phyloP scores from a whole-genome alignment of 1,284 basidiomycete species.

The Tremellales sp. region DNA sequence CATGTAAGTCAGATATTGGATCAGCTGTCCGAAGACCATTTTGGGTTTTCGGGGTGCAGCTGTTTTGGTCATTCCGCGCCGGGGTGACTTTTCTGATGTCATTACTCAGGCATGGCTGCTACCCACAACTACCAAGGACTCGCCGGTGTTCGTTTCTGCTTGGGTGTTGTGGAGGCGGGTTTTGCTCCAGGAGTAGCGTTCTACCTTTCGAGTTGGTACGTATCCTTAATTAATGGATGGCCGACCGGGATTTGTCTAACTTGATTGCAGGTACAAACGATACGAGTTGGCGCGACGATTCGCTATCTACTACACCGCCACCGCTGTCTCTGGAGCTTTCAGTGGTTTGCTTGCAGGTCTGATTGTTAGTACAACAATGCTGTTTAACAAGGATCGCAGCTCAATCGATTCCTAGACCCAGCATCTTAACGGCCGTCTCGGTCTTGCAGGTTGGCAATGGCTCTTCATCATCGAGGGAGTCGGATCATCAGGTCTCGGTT shows the following conservation, averaged over 20 bases:
- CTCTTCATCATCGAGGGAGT: constrained; percentile 28
- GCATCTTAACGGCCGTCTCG: constrained; percentile 43
- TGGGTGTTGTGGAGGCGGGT: constrained; percentile 43
- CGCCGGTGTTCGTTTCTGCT: constrained; percentile 38
- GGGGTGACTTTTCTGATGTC: background rate
- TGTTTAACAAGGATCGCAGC: no score
- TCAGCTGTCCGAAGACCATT: no score
- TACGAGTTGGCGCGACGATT: constrained; percentile 41
- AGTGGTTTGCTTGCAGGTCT: constrained; percentile 49
- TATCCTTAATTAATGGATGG: background rate
- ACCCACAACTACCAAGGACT: constrained; percentile 31
- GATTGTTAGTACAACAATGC: constrained; percentile 22
- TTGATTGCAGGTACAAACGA: constrained; percentile 34
- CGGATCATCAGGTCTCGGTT: background rate
- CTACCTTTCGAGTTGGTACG: constrained; percentile 22
- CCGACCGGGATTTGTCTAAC: constrained; percentile 15
- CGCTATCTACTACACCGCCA: constrained; percentile 47
- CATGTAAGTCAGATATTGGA: constrained; percentile 17
- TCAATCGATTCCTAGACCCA: constrained; percentile 22
- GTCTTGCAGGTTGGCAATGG: constrained; percentile 46
- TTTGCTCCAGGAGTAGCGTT: constrained; percentile 42
- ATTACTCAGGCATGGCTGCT: constrained; percentile 30
- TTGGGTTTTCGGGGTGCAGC: no score
- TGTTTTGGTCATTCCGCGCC: no score
- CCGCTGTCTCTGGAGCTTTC: constrained; percentile 48